Base-by-base conservation (phyloP, 2,329 filamentous ascomycete species). In the Phaeosphaeriaceae sp. region DNA sequence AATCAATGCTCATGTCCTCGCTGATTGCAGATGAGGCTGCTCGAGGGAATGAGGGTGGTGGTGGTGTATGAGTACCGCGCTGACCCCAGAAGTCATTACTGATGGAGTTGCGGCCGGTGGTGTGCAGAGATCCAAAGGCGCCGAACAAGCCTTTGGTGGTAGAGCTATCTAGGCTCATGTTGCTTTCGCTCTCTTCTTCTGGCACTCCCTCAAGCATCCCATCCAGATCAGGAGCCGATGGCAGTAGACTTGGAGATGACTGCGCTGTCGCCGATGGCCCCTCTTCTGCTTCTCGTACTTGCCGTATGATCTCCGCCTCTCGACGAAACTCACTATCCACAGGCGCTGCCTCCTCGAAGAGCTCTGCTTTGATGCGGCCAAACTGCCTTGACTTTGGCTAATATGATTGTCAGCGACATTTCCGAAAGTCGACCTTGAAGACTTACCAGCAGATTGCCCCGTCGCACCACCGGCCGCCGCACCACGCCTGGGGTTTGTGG, bases 371-470 rank as follows among this genome's bases (percentile, higher is more conserved):
- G 66, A 99, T 97, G 11, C 95, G 90, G 5, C 94, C 93, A 77
- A 99, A 99, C 0, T 91, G 93, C 80, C 97, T 97, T 0, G 94
- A 95, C 83, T 98, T 99, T 13, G 96, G 95, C 92, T 96, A 66
- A 3, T 10, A 52, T 57, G 47, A 56, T 75, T 48, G 68, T 63
- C 48, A 68, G 58, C 44, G 49, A 11, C 11, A 11, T 15, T n/a
- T 2, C 1, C 1, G 8, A 6, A 6, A 9, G n/a, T 9, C 10
- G 3, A n/a, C 13, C 13, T 30, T 49, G 53, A 23, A 13, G 46
- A 80, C 89, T 76, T 83, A 95, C 92, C 73, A 99, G 79, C 61
- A 99, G 84, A 77, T 97, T 99, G 8, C 94, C 92, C 59, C 94
- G 87, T 52, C 95, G 86, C 7, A 93, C 96, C 7, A 98, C 94